Evolutionary conservation across 345 rosid species (phyloP), one percentile per base, ranked within the genome.

Genomic region (Mallotus nudiflorus): DNA sequence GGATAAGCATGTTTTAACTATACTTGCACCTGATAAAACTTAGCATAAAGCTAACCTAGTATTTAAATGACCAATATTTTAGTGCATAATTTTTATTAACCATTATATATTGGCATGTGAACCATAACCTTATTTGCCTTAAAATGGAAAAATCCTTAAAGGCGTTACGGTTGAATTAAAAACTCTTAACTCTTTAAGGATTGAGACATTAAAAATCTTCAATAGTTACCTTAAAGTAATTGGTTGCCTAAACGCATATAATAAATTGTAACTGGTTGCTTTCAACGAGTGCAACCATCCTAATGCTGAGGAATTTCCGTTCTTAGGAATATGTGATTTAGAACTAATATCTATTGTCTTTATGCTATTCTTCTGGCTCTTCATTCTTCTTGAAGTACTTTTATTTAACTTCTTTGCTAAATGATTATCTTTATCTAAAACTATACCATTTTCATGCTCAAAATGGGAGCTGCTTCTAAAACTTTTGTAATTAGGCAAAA

Each of bases 161-260:
- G 19, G 13, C 2, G 63, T 1, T 42, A 65, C 46, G 19, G 0
- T 40, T 37, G 2, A 39, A n/a, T 39, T 9, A 20, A 16, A 11
- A 9, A 19, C 6, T n/a, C 42, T 48, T 1, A 65, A 1, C 6
- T 16, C 9, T 63, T 60, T 31, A 1, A 72, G 56, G 58, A 72
- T 31, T 22, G 22, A 24, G 31, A 4, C 65, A 9, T 35, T 45
- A 12, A 65, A 18, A 35, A 14, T 15, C 19, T 22, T 65, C 39
- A 19, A 40, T 31, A 42, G 16, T 69, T 87, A 95, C 99, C 98
- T 89, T 77, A 88, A 75, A 77, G 92, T 90, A 25, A 82, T 75
- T 8, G 96, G 99, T 77, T 86, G 92, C 75, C 81, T 88, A 77
- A 90, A 89, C 37, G 99, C 97, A 68, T 65, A 68, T 72, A 82